Percentiles rank a stretch among this genome's conserved stretches.
phyloP scores from a whole-genome alignment of 2,329 filamentous ascomycete species.

The Anthostomella pinea region DNA sequence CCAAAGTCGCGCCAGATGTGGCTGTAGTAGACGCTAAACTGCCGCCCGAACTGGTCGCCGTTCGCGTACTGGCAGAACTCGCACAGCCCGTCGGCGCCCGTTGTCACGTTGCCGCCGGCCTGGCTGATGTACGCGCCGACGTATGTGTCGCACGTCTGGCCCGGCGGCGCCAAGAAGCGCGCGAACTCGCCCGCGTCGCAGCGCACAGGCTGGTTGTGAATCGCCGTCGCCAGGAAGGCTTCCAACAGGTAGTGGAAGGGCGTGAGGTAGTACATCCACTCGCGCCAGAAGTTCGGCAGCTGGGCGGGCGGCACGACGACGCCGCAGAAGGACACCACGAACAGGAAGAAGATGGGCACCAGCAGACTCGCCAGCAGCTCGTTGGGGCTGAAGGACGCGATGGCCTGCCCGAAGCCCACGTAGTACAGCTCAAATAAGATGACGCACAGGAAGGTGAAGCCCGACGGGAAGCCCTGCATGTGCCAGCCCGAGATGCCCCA shows the following conservation, averaged over 20 bases:
- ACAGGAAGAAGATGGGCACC: constrained; percentile 68
- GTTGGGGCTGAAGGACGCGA: constrained; percentile 65
- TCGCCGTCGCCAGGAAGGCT: constrained; percentile 54
- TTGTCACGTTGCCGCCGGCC: constrained; percentile 59
- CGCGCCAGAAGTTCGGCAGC: constrained; percentile 61
- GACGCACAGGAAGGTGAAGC: constrained; percentile 55
- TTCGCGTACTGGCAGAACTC: constrained; percentile 61
- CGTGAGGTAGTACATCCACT: constrained; percentile 65
- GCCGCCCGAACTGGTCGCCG: constrained; percentile 58
- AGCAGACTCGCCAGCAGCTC: constrained; percentile 63
- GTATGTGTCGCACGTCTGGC: constrained; percentile 60
- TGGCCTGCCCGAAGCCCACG: constrained; percentile 33
- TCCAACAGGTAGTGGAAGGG: constrained; percentile 68
- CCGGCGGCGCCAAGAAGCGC: constrained; percentile 56
- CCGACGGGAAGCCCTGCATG: constrained; percentile 53
- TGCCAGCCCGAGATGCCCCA: constrained; percentile 48
- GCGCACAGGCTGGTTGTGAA: constrained; percentile 51
- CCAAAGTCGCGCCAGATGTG: constrained; percentile 66
- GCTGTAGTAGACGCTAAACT: constrained; percentile 58
- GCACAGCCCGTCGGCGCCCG: constrained; percentile 55
- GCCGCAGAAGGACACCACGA: constrained; percentile 68
- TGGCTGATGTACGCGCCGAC: constrained; percentile 48
- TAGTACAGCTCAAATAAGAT: constrained; percentile 46
- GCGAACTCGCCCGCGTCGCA: constrained; percentile 59
- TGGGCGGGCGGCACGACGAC: constrained; percentile 61